These are phyloP conservation scores for Sistotremastrum suecicum DNA, from an alignment of 768 basidiomycete genomes.

Conservation along the genomic window DNA sequence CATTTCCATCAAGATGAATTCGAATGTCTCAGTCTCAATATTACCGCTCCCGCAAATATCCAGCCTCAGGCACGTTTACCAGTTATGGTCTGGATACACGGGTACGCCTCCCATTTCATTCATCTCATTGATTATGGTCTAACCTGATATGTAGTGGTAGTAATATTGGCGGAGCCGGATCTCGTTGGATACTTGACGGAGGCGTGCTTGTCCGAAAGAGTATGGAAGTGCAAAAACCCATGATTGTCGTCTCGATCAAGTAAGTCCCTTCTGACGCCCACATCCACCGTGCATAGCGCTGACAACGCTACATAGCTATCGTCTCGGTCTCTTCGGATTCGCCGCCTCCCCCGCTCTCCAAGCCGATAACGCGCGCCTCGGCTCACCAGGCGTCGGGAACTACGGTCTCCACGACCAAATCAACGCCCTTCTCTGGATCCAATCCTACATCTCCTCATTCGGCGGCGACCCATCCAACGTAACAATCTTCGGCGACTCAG, in stretches of 20 bases:
- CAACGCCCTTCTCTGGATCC: slow-evolving; percentile 49
- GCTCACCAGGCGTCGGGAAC: slow-evolving; percentile 64
- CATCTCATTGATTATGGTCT: slow-evolving; percentile 1
- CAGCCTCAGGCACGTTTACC: slow-evolving; percentile 40
- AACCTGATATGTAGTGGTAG: slow-evolving; percentile 39
- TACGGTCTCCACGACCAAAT: slow-evolving; percentile 65
- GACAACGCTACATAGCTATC: slow-evolving; percentile 34
- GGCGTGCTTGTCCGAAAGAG: slow-evolving; percentile 60
- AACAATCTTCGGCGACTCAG: slow-evolving; percentile 27
- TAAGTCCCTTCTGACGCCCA: slow-evolving; percentile 21
- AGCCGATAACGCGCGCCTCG: slow-evolving; percentile 50
- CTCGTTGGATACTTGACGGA: slow-evolving; percentile 66
- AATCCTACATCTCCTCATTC: slow-evolving; percentile 43
- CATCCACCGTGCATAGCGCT: neutral
- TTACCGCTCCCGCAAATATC: slow-evolving; percentile 55
- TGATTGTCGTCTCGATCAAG: slow-evolving; percentile 68
- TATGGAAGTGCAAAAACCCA: slow-evolving; percentile 43
- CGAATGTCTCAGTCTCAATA: slow-evolving; percentile 68
- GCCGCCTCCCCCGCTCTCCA: slow-evolving; percentile 52
- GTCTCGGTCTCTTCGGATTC: slow-evolving; percentile 63
- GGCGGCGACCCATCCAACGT: slow-evolving; percentile 48
- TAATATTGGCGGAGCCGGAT: slow-evolving; percentile 51
- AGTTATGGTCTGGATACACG: slow-evolving; percentile 82
- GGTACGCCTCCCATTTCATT: slow-evolving; percentile 30
- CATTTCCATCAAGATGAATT: slow-evolving; percentile 51